Evolutionary conservation across 805 yeast species (phyloP), one percentile per base, ranked within the genome.

Genomic region (Wickerhamomyces alni): DNA sequence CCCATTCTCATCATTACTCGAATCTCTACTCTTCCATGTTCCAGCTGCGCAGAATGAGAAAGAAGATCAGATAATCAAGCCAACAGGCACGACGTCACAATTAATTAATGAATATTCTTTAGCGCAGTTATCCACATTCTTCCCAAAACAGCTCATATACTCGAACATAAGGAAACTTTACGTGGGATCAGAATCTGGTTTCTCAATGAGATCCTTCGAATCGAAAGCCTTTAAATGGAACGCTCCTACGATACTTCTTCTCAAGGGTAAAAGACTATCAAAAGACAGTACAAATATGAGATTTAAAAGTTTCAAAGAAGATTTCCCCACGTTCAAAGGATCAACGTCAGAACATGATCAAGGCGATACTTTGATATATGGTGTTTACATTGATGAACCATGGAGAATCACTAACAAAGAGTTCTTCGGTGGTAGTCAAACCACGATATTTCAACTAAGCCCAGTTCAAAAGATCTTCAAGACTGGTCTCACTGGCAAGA

Each of bases 141-240:
- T 72, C 36, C 65, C 66, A 1, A 52, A 59, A 2, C 70, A 65
- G 22, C 46, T 74, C 4, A 61, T 76, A 0, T 65, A 63, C 17
- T 62, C 73, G 4, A 70, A 74, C 32, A 54, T 84, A 38, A 67
- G 76, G 33, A 77, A 76, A 48, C 69, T 89, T 10, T 89, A 81
- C 51, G 67, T 72, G 8, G 96, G 94, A 0, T 65, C 87, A 9
- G 82, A 76, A 35, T 68, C 79, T 36, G 98, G 98, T 2, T 91
- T 85, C 57, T 86, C 96, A 0, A 86, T 89, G 73, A 65, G 95
- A 24, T 82, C 96, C 0, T 72, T 91, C 42, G 96, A 89, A 60
- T 74, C 82, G 40, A 86, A 81, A 46, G 83, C 82, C 0, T 77
- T 87, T 66, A 87, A 88, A 51, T 91, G 97, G 96, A 79, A 76